Conservation (phyloP, 371 early-diverging fungal genomes). For the Haplosporangium sp. region DNA sequence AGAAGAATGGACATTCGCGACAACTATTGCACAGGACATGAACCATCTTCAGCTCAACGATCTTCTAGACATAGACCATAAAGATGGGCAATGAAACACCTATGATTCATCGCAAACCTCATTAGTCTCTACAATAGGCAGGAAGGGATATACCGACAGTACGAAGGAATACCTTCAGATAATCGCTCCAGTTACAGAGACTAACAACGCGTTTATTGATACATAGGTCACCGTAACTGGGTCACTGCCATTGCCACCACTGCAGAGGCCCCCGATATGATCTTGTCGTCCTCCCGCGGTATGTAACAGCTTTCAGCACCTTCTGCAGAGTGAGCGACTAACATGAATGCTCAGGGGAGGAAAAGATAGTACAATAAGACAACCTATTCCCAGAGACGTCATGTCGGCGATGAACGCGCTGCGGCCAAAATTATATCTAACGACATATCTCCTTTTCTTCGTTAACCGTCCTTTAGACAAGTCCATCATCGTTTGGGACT, state of each 20-base stretch:
- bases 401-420: background rate
- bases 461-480: slow-evolving; percentile 92
- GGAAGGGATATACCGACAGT: too few relatives aligned
- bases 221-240: slow-evolving; percentile 81
- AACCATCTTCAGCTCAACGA: too few relatives aligned
- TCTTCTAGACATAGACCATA: too few relatives aligned
- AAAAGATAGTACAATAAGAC: too few relatives aligned
- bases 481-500: slow-evolving; percentile 97
- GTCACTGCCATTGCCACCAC: slow-evolving; percentile 96
- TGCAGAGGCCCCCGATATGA: slow-evolving; percentile 90
- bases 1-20: too few relatives aligned
- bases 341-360: too few relatives aligned
- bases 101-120: too few relatives aligned
- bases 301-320: slow-evolving; percentile 44
- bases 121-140: too few relatives aligned
- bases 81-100: too few relatives aligned
- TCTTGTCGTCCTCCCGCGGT: slow-evolving; percentile 94
- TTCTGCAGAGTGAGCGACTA: background rate
- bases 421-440: background rate
- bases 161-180: too few relatives aligned
- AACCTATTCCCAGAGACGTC: background rate
- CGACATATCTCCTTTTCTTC: background rate
- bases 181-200: too few relatives aligned
- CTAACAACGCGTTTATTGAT: background rate
- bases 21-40: too few relatives aligned